A percentile compares a stretch with the other conserved stretches of the same genome.
Conservation (phyloP, 306 rosid species). For the Cicer bijugum region DNA sequence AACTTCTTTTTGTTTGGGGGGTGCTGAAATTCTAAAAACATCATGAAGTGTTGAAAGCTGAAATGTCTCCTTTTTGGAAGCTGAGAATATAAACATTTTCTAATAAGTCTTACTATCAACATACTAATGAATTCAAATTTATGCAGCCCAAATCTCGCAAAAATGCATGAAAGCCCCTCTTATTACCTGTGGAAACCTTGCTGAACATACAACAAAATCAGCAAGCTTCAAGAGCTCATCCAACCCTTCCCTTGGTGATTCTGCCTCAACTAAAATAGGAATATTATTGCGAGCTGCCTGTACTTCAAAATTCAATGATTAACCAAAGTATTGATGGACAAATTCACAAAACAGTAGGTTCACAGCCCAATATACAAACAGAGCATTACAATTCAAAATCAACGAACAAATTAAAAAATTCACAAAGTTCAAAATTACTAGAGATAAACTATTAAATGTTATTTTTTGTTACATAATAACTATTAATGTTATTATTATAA, state of each 20-base stretch:
- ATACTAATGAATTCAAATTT: constrained; percentile 11
- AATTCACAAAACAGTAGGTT: neutral
- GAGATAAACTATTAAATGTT: too few species aligned
- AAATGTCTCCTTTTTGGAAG: constrained; percentile 6
- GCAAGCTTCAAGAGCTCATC: constrained; percentile 75
- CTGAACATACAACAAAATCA: constrained; percentile 75
- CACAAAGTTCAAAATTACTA: neutral
- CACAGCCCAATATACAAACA: neutral
- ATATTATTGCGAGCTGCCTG: constrained; percentile 74
- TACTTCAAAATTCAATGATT: constrained; percentile 42
- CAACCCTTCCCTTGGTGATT: constrained; percentile 77
- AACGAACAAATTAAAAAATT: neutral
- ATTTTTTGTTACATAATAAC: too few species aligned
- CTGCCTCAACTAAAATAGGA: constrained; percentile 84
- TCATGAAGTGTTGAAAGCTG: constrained; percentile 30
- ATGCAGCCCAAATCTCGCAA: constrained; percentile 32
- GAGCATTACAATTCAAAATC: neutral
- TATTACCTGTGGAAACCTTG: constrained; percentile 75
- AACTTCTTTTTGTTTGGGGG: neutral
- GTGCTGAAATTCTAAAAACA: constrained; percentile 25
- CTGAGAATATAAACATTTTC: constrained; percentile 22
- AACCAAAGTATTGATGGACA: constrained; percentile 24
- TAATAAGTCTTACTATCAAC: constrained; percentile 3
- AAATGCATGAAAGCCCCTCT: constrained; percentile 39
- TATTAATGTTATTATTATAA: too few species aligned